Evolutionary conservation across 2,329 filamentous ascomycete genomes (phyloP).

Genomic region (Scopulariopsis brevicaulis): DNA sequence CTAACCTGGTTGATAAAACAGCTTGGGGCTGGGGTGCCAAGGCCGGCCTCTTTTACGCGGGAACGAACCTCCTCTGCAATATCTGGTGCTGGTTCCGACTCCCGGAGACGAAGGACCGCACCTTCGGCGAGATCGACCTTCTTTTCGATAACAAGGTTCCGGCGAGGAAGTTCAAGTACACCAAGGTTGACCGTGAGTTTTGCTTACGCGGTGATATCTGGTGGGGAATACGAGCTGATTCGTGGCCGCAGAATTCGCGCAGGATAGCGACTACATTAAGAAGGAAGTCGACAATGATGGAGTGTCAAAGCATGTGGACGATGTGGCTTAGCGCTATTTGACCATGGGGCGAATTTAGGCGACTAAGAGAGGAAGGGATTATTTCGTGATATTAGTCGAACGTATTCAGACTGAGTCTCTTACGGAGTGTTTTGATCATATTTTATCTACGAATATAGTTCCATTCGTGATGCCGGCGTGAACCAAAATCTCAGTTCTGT

Average conservation of each 20-base stretch:
- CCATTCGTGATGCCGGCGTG: too few species aligned
- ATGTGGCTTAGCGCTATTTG: not conserved
- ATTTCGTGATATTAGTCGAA: too few species aligned
- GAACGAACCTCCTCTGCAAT: conserved; percentile 8
- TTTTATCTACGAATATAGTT: too few species aligned
- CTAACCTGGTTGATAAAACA: conserved; percentile 2
- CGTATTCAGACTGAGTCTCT: too few species aligned
- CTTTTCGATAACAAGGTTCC: conserved; percentile 31
- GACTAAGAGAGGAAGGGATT: too few species aligned
- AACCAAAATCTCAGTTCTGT: too few species aligned
- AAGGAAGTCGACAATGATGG: not conserved
- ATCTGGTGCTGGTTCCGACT: conserved; percentile 17
- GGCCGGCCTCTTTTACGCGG: conserved; percentile 22
- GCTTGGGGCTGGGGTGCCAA: conserved; percentile 24
- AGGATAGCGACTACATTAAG: not conserved
- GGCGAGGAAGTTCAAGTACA: conserved; percentile 22
- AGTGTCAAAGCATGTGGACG: not conserved
- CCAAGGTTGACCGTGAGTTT: not conserved
- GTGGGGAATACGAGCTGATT: not conserved
- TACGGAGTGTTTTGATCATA: too few species aligned
- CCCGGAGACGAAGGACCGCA: conserved; percentile 37
- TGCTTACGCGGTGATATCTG: not conserved
- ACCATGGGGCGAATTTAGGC: too few species aligned
- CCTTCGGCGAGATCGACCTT: conserved; percentile 40
- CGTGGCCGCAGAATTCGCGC: not conserved